Conservation (phyloP, 1,139 yeast genomes). For the Pichia kudriavzevii region DNA sequence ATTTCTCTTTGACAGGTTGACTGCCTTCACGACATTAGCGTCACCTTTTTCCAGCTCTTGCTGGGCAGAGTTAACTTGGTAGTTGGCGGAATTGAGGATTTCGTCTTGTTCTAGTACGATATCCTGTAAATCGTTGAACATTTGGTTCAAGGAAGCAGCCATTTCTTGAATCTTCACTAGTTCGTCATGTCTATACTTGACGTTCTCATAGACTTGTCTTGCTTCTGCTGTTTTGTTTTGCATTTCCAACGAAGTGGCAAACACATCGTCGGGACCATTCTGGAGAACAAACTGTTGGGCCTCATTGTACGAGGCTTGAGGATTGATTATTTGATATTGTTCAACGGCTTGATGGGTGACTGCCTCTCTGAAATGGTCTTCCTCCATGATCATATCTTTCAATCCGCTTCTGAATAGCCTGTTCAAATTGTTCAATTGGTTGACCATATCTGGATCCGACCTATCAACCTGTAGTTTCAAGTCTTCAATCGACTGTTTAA, state of each 20-base stretch:
- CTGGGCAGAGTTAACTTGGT: constrained; percentile 11
- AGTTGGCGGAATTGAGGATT: constrained; percentile 10
- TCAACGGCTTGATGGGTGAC: constrained; percentile 18
- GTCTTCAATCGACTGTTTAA: constrained; percentile 14
- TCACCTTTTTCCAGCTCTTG: constrained; percentile 19
- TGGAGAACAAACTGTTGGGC: constrained; percentile 18
- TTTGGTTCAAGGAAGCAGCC: constrained; percentile 15
- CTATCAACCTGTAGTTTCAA: constrained; percentile 11
- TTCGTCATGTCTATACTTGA: constrained; percentile 18
- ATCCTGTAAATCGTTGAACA: constrained; percentile 19
- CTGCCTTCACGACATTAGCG: constrained; percentile 16
- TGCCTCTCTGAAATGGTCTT: constrained; percentile 11
- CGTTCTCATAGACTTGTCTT: constrained; percentile 15
- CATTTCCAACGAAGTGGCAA: constrained; percentile 15
- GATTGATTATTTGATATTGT: constrained; percentile 18
- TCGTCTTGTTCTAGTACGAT: constrained; percentile 18
- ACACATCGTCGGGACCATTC: constrained; percentile 16
- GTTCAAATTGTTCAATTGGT: constrained; percentile 18
- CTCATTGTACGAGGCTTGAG: constrained; percentile 15
- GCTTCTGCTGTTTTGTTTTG: constrained; percentile 16
- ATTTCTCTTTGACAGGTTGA: constrained; percentile 14
- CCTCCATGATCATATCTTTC: constrained; percentile 11
- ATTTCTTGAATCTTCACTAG: constrained; percentile 16
- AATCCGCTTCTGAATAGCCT: constrained; percentile 14
- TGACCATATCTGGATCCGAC: constrained; percentile 17